Base-by-base conservation (phyloP, 305 asterid species). In the Fraxinus dipetala region DNA sequence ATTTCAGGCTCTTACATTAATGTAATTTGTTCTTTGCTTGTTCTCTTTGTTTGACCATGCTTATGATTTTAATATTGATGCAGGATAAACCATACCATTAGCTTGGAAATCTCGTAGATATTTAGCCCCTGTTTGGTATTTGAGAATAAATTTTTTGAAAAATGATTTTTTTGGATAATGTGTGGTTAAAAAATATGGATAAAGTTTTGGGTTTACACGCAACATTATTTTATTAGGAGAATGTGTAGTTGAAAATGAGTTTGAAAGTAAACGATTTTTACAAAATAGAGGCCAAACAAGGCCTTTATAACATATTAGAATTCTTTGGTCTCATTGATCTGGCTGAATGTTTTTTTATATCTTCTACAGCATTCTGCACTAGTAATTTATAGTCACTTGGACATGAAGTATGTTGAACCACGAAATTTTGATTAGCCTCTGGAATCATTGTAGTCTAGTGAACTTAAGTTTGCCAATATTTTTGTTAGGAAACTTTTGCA, bases 401-500 rank as follows among this genome's bases (percentile, higher is more conserved):
- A 65, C 35, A 65, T 26, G 72, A 22, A 65, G 31, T 56, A 56
- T 18, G 65, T 65, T 65, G 72, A 65, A 24, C 72, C n/a, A 24
- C 18, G 6, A 24, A 10, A 24, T 63, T 63, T 1, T 24, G 32
- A 24, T 65, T 65, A 65, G 16, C 6, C 30, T 65, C 18, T 65
- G 6, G 32, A 24, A 22, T 65, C 34, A 65, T 65, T 26, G 10
- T 65, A 22, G 72, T 65, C 6, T 9, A 8, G 34, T 63, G 10
- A 63, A 63, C 32, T 22, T 22, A 0, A 63, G 32, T 7, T 24
- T 9, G 72, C 26, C 32, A n/a, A 69, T 28, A 11, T 69, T 69
- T 69, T 10, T 69, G 72, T 76, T 48, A 30, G 16, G 73, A n/a
- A 69, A 80, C 82, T 77, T 85, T 82, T 82, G 77, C 20, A 20